Base-by-base conservation (phyloP, 2,329 filamentous ascomycete genomes). In the Orbilia ellipsospora region DNA sequence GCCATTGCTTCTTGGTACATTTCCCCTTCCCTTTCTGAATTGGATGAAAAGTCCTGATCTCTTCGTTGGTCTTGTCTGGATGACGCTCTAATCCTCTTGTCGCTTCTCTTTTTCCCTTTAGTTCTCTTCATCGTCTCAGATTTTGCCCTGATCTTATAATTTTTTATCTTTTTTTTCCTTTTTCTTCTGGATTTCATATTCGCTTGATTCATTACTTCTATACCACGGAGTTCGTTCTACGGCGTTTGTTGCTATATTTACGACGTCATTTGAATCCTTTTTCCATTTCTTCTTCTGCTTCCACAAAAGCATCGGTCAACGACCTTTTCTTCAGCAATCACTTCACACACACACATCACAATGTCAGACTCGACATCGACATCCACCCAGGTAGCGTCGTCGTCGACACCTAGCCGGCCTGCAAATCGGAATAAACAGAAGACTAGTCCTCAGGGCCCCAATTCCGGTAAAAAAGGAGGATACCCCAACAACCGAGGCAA, bases 51-150 rank as follows among this genome's bases (percentile, higher is more conserved):
- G 10, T 66, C 52, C 48, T 31, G 13, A 50, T 48, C 18, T 15
- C 26, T 20, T 40, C 60, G 18, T 1, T 44, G 52, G 16, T 51
- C 57, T 45, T 60, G 56, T 63, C 64, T 59, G 59, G 64, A 75
- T 75, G 72, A 75, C 60, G 45, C 57, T 75, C 72, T 75, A 75
- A 75, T 59, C 64, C 55, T 64, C 26, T 10, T 23, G 18, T 67
- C 60, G 26, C 26, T 54, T 54, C 64, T 36, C 31, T 36, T 36
- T 57, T 60, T 75, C 40, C 55, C 42, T 68, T 69, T 75, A 75
- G 72, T 52, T 59, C 59, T 40, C 44, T 52, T 59, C 63, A 55
- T 63, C 13, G 18, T 59, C 36, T 50, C 42, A 61, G 57, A 60
- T 69, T 75, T 23, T 36, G 5, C 31, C 31, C 5, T 36, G 31